Evolutionary conservation across 441 rosid genomes (phyloP).

Genomic region (Lepidium campestre): DNA sequence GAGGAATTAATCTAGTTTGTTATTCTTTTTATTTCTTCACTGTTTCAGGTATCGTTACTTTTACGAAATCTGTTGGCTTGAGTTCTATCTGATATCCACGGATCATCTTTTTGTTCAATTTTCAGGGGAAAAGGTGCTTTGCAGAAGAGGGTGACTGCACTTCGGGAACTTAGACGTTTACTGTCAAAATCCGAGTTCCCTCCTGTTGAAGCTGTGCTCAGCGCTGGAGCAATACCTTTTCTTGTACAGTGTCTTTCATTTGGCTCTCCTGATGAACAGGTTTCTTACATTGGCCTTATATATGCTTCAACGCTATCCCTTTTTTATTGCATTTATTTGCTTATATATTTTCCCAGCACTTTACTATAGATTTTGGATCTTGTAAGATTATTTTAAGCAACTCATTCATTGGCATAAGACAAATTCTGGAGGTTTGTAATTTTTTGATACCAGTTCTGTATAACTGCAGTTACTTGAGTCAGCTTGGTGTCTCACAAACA

Average conservation of each 20-base stretch:
- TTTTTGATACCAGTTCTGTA: neutral
- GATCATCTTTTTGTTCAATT: slow-evolving; percentile 14
- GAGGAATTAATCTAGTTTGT: neutral
- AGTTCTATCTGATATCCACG: neutral
- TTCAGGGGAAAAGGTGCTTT: slow-evolving; percentile 80
- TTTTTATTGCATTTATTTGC: neutral
- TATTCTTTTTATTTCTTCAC: neutral
- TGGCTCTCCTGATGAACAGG: slow-evolving; percentile 94
- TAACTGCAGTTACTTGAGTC: slow-evolving; percentile 85
- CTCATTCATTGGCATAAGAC: neutral
- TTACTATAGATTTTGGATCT: neutral
- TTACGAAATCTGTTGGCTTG: neutral
- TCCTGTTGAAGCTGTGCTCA: slow-evolving; percentile 73
- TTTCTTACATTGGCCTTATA: slow-evolving; percentile 18
- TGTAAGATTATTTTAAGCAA: neutral
- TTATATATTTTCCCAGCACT: neutral
- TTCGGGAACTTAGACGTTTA: slow-evolving; percentile 79
- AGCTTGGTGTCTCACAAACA: slow-evolving; percentile 97
- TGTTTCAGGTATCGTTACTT: neutral
- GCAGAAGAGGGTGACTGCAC: slow-evolving; percentile 78
- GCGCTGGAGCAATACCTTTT: slow-evolving; percentile 72
- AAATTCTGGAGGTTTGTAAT: neutral
- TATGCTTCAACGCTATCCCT: neutral
- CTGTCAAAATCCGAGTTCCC: slow-evolving; percentile 79
- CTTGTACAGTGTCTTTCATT: slow-evolving; percentile 89